These are phyloP conservation scores for Geotrichum restrictum DNA, from an alignment of 1,139 yeast species.

Conservation along the genomic window DNA sequence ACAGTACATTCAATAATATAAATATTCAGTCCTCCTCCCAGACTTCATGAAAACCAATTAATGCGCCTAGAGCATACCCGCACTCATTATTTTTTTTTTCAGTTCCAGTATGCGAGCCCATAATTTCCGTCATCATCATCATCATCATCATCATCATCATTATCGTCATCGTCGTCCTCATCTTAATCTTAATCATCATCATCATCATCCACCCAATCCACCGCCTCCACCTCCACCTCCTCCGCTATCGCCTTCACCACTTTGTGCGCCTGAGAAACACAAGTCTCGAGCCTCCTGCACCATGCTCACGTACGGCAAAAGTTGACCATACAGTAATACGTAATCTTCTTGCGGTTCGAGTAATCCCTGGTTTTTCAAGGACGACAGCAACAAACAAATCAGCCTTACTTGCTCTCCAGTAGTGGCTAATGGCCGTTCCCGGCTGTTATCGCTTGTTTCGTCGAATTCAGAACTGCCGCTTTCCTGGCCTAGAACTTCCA, in stretches of 20 bases:
- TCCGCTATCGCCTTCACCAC: too few relatives aligned
- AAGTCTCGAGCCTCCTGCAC: conserved; percentile 30
- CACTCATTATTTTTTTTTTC: too few relatives aligned
- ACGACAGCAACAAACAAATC: conserved; percentile 27
- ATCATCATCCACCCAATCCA: background rate
- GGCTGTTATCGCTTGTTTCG: background rate
- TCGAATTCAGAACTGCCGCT: background rate
- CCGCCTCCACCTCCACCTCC: background rate
- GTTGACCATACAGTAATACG: conserved; percentile 28
- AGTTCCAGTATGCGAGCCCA: too few relatives aligned
- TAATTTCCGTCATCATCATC: too few relatives aligned
- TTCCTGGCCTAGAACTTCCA: conserved; percentile 4
- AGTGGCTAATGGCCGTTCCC: conserved; percentile 1
- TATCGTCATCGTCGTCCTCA: too few relatives aligned
- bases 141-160: too few relatives aligned
- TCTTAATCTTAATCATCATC: too few relatives aligned
- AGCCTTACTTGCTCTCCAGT: conserved; percentile 23
- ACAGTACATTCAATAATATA: too few relatives aligned
- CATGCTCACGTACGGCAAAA: conserved; percentile 30
- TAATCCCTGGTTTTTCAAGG: conserved; percentile 23
- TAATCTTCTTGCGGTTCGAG: conserved; percentile 28
- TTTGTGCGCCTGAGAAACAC: conserved; percentile 19
- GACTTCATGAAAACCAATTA: too few relatives aligned
- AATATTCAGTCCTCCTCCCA: too few relatives aligned
- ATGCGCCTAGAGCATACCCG: too few relatives aligned